Evolutionary conservation across 352 stramenopile species (phyloP), one percentile per base, ranked within the genome.

Genomic region (Phytophthora niederhauseri): DNA sequence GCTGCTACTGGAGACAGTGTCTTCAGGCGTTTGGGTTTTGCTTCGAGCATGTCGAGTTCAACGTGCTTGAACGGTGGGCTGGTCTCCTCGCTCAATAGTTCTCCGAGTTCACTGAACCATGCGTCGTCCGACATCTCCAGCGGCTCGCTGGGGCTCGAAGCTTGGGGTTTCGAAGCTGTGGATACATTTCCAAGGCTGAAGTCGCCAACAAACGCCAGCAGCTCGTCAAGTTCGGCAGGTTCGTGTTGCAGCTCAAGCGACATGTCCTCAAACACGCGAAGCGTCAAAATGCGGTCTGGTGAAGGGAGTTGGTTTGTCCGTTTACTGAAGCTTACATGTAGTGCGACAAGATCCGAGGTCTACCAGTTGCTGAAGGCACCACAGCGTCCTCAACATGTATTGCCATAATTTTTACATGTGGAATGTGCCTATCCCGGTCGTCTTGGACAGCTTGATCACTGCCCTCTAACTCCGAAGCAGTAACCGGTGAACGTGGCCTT

Each of bases 61-160:
- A 36, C 7, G 22, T 3, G 14, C 26, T 49, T 26, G 9, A 19
- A 14, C 41, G 17, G 20, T 26, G 28, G 17, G 0, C 12, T 55
- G 8, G 48, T 45, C 15, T 68, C 65, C 14, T 72, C 66, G 14
- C 9, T 11, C 26, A 72, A 68, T 3, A 72, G 28, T 30, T 38
- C 26, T 2, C 55, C 46, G 19, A 72, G 30, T 4, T 53, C 58
- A 8, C 54, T 46, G 20, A 68, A 31, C 64, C 64, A 71, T 8
- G 50, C 49, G 24, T 15, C 31, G 11, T 71, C 64, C 3, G 57
- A 36, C 28, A 55, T 38, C 19, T 28, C 45, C 24, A 28, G 45
- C 26, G 14, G 8, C 15, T 68, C 22, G 12, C 9, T 54, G n/a
- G 7, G 30, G 24, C 5, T 53, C 20, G 17, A 19, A 11, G 20